Evolutionary conservation across 1,139 yeast genomes (phyloP).

Genomic region (Pichia sp.): DNA sequence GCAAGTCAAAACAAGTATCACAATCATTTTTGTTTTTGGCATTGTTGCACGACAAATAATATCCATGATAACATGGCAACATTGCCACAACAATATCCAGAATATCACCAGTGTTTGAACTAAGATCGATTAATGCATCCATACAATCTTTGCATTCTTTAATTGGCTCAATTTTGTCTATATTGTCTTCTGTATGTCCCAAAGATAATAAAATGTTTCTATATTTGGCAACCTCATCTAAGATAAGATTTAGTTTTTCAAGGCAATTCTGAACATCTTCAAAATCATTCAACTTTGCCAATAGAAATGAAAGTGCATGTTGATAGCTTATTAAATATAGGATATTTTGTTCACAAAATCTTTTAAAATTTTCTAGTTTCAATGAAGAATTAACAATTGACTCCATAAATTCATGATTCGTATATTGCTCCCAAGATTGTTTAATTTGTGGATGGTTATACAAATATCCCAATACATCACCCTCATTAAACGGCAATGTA

Average conservation of each 20-base stretch:
- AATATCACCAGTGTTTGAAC: constrained; percentile 51
- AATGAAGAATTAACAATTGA: constrained; percentile 48
- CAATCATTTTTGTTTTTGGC: constrained; percentile 1
- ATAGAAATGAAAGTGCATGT: constrained; percentile 59
- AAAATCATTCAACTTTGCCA: constrained; percentile 53
- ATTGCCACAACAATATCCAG: constrained; percentile 57
- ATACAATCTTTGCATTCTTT: constrained; percentile 56
- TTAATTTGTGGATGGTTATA: constrained; percentile 50
- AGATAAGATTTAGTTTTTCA: constrained; percentile 45
- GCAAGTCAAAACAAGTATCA: constrained; percentile 15
- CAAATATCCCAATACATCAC: constrained; percentile 42
- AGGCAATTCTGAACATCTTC: constrained; percentile 49
- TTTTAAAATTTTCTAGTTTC: constrained; percentile 44
- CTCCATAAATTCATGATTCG: constrained; percentile 56
- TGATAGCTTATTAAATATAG: constrained; percentile 65
- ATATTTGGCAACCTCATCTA: constrained; percentile 53
- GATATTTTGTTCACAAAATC: constrained; percentile 67
- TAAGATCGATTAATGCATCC: constrained; percentile 49
- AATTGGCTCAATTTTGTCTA: constrained; percentile 44
- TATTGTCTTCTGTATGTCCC: too few relatives aligned
- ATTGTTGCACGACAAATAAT: neutral
- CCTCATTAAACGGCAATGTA: constrained; percentile 30
- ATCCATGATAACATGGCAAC: constrained; percentile 76
- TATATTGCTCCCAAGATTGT: constrained; percentile 52
- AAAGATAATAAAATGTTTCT: constrained; percentile 41